A percentile compares a stretch with the other conserved stretches of the same genome.
phyloP scores from a whole-genome alignment of 2,329 filamentous ascomycete species.

The Aspergillus texensis region DNA sequence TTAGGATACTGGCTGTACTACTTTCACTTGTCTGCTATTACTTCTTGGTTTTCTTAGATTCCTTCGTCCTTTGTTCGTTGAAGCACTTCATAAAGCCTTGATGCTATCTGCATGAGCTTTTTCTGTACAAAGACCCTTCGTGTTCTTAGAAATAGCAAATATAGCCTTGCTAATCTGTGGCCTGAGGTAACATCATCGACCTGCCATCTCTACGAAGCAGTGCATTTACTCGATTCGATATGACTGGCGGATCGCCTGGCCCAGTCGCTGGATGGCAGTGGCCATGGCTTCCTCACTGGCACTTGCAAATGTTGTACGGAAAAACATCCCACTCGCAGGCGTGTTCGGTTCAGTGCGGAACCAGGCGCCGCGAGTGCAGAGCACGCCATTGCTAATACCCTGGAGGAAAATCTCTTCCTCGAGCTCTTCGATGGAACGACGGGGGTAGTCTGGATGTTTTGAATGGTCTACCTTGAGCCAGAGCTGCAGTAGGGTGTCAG shows the following conservation, averaged over 20 bases:
- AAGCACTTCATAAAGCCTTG: too few relatives aligned
- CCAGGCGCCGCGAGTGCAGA: background rate
- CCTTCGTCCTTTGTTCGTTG: too few relatives aligned
- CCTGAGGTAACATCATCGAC: too few relatives aligned
- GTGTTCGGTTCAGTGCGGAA: background rate
- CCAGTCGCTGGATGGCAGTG: background rate
- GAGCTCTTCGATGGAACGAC: background rate
- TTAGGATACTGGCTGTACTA: too few relatives aligned
- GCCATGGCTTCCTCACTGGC: background rate
- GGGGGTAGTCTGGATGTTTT: background rate
- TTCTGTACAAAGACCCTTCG: too few relatives aligned
- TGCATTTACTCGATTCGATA: background rate
- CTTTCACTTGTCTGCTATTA: conserved; percentile 11
- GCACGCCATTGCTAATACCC: background rate
- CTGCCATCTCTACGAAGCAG: too few relatives aligned
- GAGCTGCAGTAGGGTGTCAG: background rate
- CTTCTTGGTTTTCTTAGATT: too few relatives aligned
- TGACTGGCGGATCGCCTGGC: background rate
- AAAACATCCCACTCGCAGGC: background rate
- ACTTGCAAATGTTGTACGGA: background rate
- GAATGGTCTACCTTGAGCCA: background rate
- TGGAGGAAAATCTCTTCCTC: background rate
- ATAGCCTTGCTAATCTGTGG: background rate
- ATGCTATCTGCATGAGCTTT: too few relatives aligned
- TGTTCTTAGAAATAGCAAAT: background rate